These are phyloP conservation scores for Lophium mytilinum DNA, from an alignment of 495 filamentous ascomycete genomes.

Conservation along the genomic window DNA sequence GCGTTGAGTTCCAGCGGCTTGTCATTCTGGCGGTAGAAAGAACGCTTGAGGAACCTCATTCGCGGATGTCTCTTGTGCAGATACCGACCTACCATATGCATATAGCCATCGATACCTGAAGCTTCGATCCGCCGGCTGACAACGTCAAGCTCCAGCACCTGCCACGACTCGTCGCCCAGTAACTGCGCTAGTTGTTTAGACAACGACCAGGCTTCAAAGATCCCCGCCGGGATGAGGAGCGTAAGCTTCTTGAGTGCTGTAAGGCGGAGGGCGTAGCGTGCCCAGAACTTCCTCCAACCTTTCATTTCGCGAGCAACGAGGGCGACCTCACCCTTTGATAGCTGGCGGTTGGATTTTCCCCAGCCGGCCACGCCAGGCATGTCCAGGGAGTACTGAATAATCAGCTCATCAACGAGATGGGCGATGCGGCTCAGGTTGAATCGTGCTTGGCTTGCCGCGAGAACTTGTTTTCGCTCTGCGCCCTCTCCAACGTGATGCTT, in stretches of 20 bases:
- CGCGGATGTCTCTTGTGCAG: constrained; percentile 6
- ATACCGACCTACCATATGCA: constrained; percentile 3
- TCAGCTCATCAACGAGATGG: constrained; percentile 20
- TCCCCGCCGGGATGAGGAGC: constrained; percentile 9
- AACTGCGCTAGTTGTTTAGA: constrained; percentile 1
- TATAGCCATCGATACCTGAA: neutral
- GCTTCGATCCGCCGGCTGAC: neutral
- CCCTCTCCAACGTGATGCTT: constrained; percentile 12
- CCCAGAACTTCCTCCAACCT: constrained; percentile 22
- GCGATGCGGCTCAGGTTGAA: constrained; percentile 21
- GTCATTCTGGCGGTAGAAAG: constrained; percentile 14
- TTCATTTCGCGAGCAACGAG: constrained; percentile 12
- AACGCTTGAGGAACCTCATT: constrained; percentile 20
- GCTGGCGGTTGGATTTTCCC: constrained; percentile 1
- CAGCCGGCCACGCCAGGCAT: constrained; percentile 17
- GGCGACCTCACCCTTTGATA: constrained; percentile 3
- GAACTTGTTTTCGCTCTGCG: constrained; percentile 5
- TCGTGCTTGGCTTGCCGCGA: constrained; percentile 13
- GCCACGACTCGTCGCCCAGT: constrained; percentile 10
- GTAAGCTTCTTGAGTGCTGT: constrained; percentile 18
- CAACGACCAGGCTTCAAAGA: constrained; percentile 14
- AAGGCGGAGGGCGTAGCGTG: constrained; percentile 15
- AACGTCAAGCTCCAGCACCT: constrained; percentile 11
- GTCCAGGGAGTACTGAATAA: constrained; percentile 20
- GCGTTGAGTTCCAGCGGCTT: neutral